Evolutionary conservation across 768 basidiomycete species (phyloP), one percentile per base, ranked within the genome.

Genomic region (Auricularia sp.): DNA sequence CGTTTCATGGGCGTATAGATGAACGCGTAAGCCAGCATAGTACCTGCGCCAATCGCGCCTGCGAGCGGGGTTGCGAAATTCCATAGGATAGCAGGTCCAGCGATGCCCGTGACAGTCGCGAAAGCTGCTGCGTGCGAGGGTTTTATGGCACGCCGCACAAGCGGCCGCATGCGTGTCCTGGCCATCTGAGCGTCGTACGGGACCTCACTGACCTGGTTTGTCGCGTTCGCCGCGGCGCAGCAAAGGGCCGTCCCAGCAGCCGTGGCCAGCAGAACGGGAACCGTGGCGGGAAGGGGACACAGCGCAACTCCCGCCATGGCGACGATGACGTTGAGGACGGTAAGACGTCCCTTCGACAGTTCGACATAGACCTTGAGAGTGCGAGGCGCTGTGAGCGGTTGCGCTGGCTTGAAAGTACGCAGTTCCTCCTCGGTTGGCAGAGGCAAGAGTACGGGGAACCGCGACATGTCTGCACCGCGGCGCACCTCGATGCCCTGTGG

Each of bases 171-270:
- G 36, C 95, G 84, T 0, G 97, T 98, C 58, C 97, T 84, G 0
- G 86, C 81, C 88, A 98, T 98, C 72, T 99, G 97, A 0, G 97
- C 95, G 71, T 99, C 97, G 68, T 93, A 91, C 0, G 97, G 97
- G 6, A 91, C 80, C 75, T 99, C 97, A 71, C 94, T 88, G 3
- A 98, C 78, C 74, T 99, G 93, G 76, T 99, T 99, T 70, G 97
- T 80, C 2, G 96, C 83, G 72, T 98, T 98, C 35, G 97, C 97
- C 0, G 94, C 91, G 2, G 93, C 92, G 4, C 90, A 88, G 73
- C 94, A 97, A 53, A 99, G 81, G 0, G 88, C 85, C 0, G 95
- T 98, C 47, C 97, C 97, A 34, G 90, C 71, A 0, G 95, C 93
- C 0, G 95, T 91, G 16, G 90, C 85, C 3, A 98, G 80, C 10